Percentiles rank a stretch among this genome's conserved stretches.
Evolutionary conservation across 805 yeast species (phyloP).

Genomic region (Suhomyces prunicola): DNA sequence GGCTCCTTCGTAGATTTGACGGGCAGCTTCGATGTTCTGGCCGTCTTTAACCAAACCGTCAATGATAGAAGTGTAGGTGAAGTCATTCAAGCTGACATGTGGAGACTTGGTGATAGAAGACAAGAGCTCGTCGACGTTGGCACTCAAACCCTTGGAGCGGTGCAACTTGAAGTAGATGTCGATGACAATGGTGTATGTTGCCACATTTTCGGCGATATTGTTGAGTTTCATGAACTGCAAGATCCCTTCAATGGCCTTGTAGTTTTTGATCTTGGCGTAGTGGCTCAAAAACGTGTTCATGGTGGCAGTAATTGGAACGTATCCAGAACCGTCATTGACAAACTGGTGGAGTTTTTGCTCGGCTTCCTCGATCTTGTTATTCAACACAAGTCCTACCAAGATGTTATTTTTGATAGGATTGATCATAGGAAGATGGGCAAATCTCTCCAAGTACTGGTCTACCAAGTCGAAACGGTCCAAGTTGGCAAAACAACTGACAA

Average conservation of each 20-base stretch:
- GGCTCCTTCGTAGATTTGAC: constrained; percentile 45
- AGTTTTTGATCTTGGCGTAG: constrained; percentile 40
- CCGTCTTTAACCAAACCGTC: constrained; percentile 50
- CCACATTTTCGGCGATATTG: constrained; percentile 52
- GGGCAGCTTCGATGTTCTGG: constrained; percentile 49
- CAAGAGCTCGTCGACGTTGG: constrained; percentile 41
- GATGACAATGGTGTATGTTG: constrained; percentile 59
- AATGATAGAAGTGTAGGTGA: constrained; percentile 51
- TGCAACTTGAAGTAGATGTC: constrained; percentile 50
- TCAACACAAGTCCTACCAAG: constrained; percentile 42
- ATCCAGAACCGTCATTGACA: constrained; percentile 28
- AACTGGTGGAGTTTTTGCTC: constrained; percentile 39
- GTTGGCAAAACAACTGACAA: constrained; percentile 45
- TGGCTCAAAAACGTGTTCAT: constrained; percentile 51
- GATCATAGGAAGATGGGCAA: constrained; percentile 29
- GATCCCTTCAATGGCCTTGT: constrained; percentile 49
- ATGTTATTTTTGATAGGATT: constrained; percentile 43
- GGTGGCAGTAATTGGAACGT: constrained; percentile 44
- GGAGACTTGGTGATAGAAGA: constrained; percentile 34
- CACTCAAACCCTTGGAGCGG: constrained; percentile 40
- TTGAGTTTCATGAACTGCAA: constrained; percentile 40
- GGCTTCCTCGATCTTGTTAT: constrained; percentile 43
- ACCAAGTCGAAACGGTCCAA: constrained; percentile 42
- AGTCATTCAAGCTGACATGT: constrained; percentile 36
- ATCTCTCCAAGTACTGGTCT: constrained; percentile 32